Conservation (phyloP, 2,329 filamentous ascomycete genomes). For the Paracamarosporium sp. region DNA sequence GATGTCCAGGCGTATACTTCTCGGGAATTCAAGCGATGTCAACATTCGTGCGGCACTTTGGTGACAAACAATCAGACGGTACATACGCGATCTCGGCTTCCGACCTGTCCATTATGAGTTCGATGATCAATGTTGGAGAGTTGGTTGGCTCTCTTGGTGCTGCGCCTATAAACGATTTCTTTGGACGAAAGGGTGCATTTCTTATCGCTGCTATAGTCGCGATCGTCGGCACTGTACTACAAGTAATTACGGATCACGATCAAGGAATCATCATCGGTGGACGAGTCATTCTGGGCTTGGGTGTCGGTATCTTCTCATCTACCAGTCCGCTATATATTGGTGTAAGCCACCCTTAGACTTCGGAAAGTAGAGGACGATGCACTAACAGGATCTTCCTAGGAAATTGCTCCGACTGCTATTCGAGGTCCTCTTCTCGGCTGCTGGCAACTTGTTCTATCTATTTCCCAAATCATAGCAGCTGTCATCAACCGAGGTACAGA, state of each 20-base stretch:
- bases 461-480: conserved; percentile 48
- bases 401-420: conserved; percentile 46
- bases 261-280: conserved; percentile 51
- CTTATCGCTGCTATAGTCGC: conserved; percentile 64
- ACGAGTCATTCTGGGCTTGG: conserved; percentile 54
- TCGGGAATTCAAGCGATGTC: conserved; percentile 43
- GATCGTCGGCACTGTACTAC: conserved; percentile 63
- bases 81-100: conserved; percentile 34
- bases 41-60: conserved; percentile 45
- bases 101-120: conserved; percentile 42
- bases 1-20: conserved; percentile 41
- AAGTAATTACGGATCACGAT: conserved; percentile 55
- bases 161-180: conserved; percentile 55
- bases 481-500: conserved; percentile 47
- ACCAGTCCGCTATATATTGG: conserved; percentile 49
- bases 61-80: conserved; percentile 31
- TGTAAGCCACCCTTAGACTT: conserved; percentile 30
- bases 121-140: conserved; percentile 51
- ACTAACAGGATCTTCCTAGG: conserved; percentile 17
- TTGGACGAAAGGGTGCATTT: conserved; percentile 60
- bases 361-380: not conserved
- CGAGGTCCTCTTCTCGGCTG: conserved; percentile 48
- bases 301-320: conserved; percentile 44
- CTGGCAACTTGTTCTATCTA: conserved; percentile 49
- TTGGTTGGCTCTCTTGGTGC: conserved; percentile 45